Conservation (phyloP, 805 yeast genomes). For the Brettanomyces anomalus region DNA sequence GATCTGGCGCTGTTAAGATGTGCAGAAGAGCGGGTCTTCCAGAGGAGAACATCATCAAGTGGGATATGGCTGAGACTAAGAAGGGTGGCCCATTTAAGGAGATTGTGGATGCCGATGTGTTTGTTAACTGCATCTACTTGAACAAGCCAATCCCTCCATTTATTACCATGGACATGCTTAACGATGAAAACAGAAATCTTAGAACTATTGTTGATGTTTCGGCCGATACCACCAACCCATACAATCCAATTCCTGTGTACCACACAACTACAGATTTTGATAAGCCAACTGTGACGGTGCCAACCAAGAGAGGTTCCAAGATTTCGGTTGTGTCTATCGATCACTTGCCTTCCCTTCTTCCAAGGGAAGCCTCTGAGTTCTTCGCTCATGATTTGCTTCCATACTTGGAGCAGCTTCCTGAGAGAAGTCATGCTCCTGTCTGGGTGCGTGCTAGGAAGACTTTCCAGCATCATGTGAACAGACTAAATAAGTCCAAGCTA, state of each 20-base stretch:
- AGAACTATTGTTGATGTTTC: constrained; percentile 95
- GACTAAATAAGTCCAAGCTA: constrained; percentile 45
- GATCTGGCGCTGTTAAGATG: constrained; percentile 90
- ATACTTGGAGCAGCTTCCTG: constrained; percentile 73
- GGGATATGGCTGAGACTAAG: constrained; percentile 98
- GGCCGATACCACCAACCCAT: constrained; percentile 98
- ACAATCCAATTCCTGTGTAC: constrained; percentile 96
- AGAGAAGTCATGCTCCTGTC: constrained; percentile 76
- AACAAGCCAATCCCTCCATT: constrained; percentile 93
- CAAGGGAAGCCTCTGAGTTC: constrained; percentile 94
- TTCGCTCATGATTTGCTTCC: constrained; percentile 86
- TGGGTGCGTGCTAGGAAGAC: constrained; percentile 86
- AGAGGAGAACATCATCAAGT: constrained; percentile 69
- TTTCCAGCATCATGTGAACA: constrained; percentile 76
- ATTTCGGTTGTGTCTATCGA: constrained; percentile 91
- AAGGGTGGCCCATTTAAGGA: constrained; percentile 96
- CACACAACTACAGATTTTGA: constrained; percentile 81
- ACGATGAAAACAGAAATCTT: constrained; percentile 60
- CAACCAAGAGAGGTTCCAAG: constrained; percentile 72
- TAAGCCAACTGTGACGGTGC: constrained; percentile 83
- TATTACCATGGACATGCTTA: constrained; percentile 59
- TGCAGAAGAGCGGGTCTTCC: constrained; percentile 82
- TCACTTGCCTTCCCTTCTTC: constrained; percentile 90
- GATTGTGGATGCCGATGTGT: constrained; percentile 80
- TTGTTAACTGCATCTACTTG: constrained; percentile 92